phyloP scores from a whole-genome alignment of 1,139 yeast genomes.

The Debaryomycetaceae sp. region DNA sequence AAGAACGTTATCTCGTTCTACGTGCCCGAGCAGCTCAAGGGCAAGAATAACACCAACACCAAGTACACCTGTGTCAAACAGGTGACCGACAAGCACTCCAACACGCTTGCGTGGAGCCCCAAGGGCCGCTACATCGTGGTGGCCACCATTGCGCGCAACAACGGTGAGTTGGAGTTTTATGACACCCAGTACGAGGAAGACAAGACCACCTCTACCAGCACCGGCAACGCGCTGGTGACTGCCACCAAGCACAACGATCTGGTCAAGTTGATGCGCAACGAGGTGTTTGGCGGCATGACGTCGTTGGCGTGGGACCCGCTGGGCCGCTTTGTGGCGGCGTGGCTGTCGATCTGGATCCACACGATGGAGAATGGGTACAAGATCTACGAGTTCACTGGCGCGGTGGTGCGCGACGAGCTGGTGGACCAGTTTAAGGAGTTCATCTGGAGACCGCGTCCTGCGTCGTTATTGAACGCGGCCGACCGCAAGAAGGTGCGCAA shows the following conservation, averaged over 20 bases:
- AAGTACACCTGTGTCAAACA: conserved; percentile 39
- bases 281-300: conserved; percentile 74
- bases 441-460: conserved; percentile 97
- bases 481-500: conserved; percentile 88
- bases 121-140: conserved; percentile 84
- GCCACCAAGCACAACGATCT: conserved; percentile 45
- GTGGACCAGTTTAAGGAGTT: conserved; percentile 84
- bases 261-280: conserved; percentile 60
- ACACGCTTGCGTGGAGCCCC: conserved; percentile 86
- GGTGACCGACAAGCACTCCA: conserved; percentile 61
- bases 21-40: conserved; percentile 59
- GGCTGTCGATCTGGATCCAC: conserved; percentile 86
- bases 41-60: conserved; percentile 31
- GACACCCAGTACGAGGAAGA: conserved; percentile 84
- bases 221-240: conserved; percentile 17
- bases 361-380: conserved; percentile 87
- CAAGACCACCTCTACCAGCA: conserved; percentile 13
- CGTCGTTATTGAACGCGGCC: conserved; percentile 64
- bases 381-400: conserved; percentile 81
- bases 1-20: conserved; percentile 74
- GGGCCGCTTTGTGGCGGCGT: conserved; percentile 83
- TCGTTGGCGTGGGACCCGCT: conserved; percentile 94
- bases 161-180: conserved; percentile 76
- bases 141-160: conserved; percentile 62
- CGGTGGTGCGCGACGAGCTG: conserved; percentile 65